Evolutionary conservation across 345 rosid genomes (phyloP), one percentile per base, ranked within the genome.

Genomic region (Mallotus nudiflorus): DNA sequence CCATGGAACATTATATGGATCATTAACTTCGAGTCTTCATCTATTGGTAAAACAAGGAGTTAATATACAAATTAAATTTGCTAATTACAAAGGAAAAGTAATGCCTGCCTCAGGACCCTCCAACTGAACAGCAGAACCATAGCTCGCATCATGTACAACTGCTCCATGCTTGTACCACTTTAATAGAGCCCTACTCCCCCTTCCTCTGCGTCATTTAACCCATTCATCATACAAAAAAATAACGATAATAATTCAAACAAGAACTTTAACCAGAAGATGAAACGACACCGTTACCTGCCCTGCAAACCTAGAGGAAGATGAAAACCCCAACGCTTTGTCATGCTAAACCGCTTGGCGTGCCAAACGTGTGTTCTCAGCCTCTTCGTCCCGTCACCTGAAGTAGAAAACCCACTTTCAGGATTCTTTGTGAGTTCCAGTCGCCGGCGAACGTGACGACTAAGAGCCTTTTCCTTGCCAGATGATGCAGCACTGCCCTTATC

Each of bases 321-420:
- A 70, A 86, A 91, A 0, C 98, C 91, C 92, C 97, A 91, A 51
- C 81, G 83, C 84, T 91, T 94, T 53, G 82, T 63, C 96, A 94
- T 91, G 11, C 84, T 83, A 66, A 94, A 91, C 24, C 97, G 86
- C 82, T 94, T 94, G 7, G 95, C 89, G 71, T 87, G 93, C 98
- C 98, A 94, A 54, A 94, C 86, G 76, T 94, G 98, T 12, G 97
- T 94, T 72, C 95, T 88, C 60, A 90, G 78, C 73, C 97, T 85
- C 91, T 83, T 94, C 7, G 97, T 91, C 48, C 93, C 95, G 66
- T 94, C 97, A 12, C 92, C 88, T 8, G 96, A 86, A 73, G 86
- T 73, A 77, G 72, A 33, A 63, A 88, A 91, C 8, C 93, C 98
- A 39, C 70, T 79, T 53, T 67, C 69, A 18, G 86, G 84, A 75